Percentiles rank a stretch among this genome's conserved stretches.
Conservation (phyloP, 2,329 filamentous ascomycete genomes). For the Monilinia fructicola region DNA sequence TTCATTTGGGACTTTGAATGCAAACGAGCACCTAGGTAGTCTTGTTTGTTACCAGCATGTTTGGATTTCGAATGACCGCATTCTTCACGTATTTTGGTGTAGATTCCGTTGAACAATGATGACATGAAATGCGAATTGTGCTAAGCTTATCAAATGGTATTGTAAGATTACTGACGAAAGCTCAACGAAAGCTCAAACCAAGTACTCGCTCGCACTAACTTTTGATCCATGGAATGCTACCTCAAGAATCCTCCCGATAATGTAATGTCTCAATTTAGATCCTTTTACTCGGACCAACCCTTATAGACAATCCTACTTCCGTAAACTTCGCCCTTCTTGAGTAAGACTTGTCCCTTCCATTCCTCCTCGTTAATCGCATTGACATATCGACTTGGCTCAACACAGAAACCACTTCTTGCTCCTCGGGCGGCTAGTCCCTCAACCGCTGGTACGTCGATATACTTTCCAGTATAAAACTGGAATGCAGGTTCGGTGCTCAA, state of each 20-base stretch:
- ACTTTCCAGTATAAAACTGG: constrained; percentile 93
- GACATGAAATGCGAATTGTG: background rate
- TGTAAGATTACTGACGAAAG: background rate
- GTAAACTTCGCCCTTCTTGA: constrained; percentile 84
- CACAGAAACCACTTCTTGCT: constrained; percentile 76
- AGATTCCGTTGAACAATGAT: background rate
- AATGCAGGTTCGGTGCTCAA: constrained; percentile 92
- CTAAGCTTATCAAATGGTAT: constrained; percentile 6
- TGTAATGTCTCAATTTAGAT: background rate
- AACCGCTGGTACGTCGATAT: constrained; percentile 72
- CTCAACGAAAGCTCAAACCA: background rate
- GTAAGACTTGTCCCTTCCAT: constrained; percentile 74
- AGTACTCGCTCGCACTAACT: background rate
- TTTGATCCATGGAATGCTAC: constrained; percentile 4
- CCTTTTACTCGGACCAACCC: constrained; percentile 65
- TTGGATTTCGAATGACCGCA: background rate
- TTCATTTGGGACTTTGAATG: background rate
- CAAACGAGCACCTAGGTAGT: background rate
- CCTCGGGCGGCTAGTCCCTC: constrained; percentile 63
- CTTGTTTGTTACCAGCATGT: too few relatives aligned
- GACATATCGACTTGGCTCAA: constrained; percentile 88
- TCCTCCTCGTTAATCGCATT: constrained; percentile 81
- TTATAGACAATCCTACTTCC: constrained; percentile 80
- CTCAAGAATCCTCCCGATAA: constrained; percentile 6
- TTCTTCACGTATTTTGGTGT: background rate